Base-by-base conservation (phyloP, 306 rosid species). In the Amphicarpaea edgeworthii region DNA sequence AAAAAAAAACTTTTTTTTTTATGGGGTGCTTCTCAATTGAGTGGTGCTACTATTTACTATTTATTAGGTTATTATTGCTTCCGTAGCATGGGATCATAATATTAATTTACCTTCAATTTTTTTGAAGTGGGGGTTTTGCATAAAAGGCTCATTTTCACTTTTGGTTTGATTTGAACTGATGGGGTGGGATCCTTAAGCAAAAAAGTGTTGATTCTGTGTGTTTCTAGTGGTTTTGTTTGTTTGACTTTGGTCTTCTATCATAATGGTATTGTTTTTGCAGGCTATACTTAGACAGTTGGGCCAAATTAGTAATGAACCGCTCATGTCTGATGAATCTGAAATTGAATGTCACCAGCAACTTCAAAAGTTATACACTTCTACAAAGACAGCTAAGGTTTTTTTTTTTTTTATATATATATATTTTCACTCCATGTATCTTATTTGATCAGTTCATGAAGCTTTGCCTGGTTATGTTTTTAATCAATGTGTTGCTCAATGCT, bases 281-380 rank as follows among this genome's bases (percentile, higher is more conserved):
- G 92, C 93, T 50, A 86, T 94, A 70, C 83, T 94, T 77, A 88
- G 89, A 86, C 93, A 91, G 62, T 71, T 94, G 73, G 96, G 97
- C 59, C 91, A 81, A 75, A 86, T 94, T 47, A 78, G 89, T 83
- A 81, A 83, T 84, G 97, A 94, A 77, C 79, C 84, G 10, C 77
- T 82, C 26, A 53, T 79, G 86, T 74, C 87, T 16, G 97, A 94
- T 83, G 96, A 94, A 86, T 84, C 83, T 64, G 97, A 94, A 76
- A 66, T 83, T 73, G 86, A 87, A 77, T 91, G 93, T 81, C 87
- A 83, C 26, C 90, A 90, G 67, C 91, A 90, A 75, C 97, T 94
- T 86, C 85, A 77, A 26, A 90, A 84, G 76, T 86, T 94, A 26
- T 91, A 90, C 79, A 90, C 70, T 73, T 91, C 98, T 41, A 91